These are phyloP conservation scores for Sporothrix globosa DNA, from an alignment of 2,329 filamentous ascomycete species.

Conservation along the genomic window DNA sequence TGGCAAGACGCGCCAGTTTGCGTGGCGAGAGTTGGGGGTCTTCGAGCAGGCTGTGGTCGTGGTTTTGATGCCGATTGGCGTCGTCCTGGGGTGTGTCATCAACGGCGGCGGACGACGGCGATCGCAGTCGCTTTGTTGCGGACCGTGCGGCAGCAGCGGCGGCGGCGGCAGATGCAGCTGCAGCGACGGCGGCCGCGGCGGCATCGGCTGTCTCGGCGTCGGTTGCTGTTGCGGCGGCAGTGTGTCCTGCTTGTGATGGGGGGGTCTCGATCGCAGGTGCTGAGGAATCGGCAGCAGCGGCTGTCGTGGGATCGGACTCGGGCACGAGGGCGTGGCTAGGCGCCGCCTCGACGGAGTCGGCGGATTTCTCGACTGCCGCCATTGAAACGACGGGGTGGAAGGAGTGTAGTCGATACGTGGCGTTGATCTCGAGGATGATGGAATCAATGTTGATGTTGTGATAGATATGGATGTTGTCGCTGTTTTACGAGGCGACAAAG, in stretches of 20 bases:
- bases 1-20: conserved; percentile 57
- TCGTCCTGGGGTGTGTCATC: conserved; percentile 28
- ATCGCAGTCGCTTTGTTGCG: conserved; percentile 44
- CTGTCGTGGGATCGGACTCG: conserved; percentile 37
- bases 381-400: conserved; percentile 44
- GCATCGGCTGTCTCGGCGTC: conserved; percentile 34
- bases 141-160: conserved; percentile 29
- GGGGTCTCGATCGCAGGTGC: neutral
- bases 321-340: conserved; percentile 41
- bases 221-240: conserved; percentile 38
- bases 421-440: neutral
- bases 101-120: conserved; percentile 44
- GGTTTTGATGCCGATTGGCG: conserved; percentile 35
- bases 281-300: conserved; percentile 3
- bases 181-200: conserved; percentile 37
- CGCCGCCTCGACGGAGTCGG: conserved; percentile 57
- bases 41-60: conserved; percentile 33
- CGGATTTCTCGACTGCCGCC: conserved; percentile 56
- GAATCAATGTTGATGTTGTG: conserved; percentile 3
- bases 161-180: conserved; percentile 43
- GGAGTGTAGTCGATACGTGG: neutral
- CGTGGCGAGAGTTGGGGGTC: conserved; percentile 54
- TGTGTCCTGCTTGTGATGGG: conserved; percentile 34
- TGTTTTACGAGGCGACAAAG: conserved; percentile 17
- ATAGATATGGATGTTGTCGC: neutral